These are phyloP conservation scores for Geranomyces michiganensis DNA, from an alignment of 192 early-diverging fungal species.

Conservation along the genomic window DNA sequence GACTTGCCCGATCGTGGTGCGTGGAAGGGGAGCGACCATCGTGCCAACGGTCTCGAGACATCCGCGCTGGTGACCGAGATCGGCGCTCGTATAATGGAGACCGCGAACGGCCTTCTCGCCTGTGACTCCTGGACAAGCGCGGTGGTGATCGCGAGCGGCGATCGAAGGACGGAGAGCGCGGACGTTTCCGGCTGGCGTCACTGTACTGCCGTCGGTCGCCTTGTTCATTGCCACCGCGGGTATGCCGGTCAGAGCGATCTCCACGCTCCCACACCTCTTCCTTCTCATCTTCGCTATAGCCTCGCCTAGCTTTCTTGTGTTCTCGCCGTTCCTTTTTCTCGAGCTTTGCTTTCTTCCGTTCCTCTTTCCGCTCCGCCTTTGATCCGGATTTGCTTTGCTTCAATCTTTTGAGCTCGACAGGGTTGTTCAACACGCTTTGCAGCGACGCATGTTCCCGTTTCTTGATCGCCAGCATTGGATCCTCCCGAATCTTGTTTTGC, in stretches of 20 bases:
- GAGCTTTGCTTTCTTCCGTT: constrained; percentile 53
- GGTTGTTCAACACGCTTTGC: constrained; percentile 74
- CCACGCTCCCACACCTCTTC: neutral
- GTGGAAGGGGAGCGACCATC: neutral
- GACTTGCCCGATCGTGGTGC: neutral
- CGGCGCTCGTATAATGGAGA: neutral
- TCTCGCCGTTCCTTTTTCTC: constrained; percentile 45
- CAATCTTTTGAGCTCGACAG: constrained; percentile 62
- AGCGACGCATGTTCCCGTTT: constrained; percentile 80
- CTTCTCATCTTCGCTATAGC: too few relatives aligned
- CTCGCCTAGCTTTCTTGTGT: neutral
- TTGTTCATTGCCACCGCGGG: neutral
- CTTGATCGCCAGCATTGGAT: constrained; percentile 89
- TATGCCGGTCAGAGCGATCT: neutral
- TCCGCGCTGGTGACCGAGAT: too few relatives aligned
- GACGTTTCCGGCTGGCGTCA: neutral
- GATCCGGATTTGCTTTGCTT: constrained; percentile 48
- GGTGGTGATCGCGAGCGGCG: neutral
- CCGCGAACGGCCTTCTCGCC: neutral
- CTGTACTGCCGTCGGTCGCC: neutral
- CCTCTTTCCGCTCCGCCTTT: constrained; percentile 55
- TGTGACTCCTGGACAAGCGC: too few relatives aligned
- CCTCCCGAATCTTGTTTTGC: constrained; percentile 84
- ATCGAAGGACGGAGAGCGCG: neutral
- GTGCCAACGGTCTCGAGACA: neutral